These are phyloP conservation scores for Exophiala mesophila DNA, from an alignment of 2,329 filamentous ascomycete species.

Conservation along the genomic window DNA sequence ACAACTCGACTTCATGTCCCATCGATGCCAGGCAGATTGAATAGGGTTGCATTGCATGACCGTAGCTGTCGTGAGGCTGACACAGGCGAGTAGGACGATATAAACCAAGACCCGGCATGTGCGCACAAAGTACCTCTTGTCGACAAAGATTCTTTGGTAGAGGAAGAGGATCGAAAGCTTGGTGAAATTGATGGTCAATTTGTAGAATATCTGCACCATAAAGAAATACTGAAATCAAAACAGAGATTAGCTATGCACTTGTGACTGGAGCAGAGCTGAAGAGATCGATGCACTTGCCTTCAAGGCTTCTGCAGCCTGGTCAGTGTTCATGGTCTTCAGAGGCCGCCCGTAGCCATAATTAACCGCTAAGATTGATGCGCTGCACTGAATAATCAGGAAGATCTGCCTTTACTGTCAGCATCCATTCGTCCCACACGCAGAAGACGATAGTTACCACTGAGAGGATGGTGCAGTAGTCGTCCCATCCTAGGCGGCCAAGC, in stretches of 20 bases:
- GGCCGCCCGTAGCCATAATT: constrained; percentile 32
- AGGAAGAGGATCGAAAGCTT: constrained; percentile 51
- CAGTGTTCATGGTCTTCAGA: constrained; percentile 16
- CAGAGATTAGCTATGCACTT: constrained; percentile 1
- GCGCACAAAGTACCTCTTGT: constrained; percentile 41
- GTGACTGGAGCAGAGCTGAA: background rate
- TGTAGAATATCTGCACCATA: constrained; percentile 51
- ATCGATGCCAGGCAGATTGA: constrained; percentile 42
- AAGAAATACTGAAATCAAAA: constrained; percentile 44
- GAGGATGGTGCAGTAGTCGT: constrained; percentile 29
- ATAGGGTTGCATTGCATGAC: constrained; percentile 51
- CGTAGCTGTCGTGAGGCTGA: constrained; percentile 43
- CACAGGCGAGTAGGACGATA: constrained; percentile 44
- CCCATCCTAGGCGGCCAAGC: constrained; percentile 25
- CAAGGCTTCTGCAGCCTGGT: constrained; percentile 25
- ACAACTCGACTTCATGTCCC: constrained; percentile 6
- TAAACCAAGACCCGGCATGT: constrained; percentile 40
- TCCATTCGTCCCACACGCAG: background rate
- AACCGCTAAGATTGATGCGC: constrained; percentile 29
- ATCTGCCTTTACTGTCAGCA: constrained; percentile 19
- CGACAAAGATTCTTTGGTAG: constrained; percentile 52
- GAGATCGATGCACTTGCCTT: constrained; percentile 5
- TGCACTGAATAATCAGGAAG: constrained; percentile 28
- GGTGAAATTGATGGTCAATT: constrained; percentile 50
- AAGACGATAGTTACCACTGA: constrained; percentile 25